Conservation (phyloP, 129 eudicot species). For the Gnaphalium uliginosum region DNA sequence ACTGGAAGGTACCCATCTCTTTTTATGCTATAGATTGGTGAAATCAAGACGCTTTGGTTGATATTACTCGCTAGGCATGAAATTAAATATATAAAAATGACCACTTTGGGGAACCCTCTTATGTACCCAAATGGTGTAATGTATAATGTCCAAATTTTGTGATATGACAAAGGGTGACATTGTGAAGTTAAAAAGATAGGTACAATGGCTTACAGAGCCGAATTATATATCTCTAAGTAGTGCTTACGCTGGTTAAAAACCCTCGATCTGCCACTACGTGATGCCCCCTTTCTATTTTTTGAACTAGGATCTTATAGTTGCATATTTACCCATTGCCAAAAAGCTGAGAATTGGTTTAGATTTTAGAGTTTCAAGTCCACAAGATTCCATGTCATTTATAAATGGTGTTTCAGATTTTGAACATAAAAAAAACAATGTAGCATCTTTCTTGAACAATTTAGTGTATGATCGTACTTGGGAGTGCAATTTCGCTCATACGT, state of each 20-base stretch:
- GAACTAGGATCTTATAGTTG: too few species aligned
- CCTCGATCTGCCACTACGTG: neutral
- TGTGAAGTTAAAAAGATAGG: neutral
- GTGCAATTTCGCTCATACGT: neutral
- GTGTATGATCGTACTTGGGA: neutral
- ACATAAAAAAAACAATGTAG: too few species aligned
- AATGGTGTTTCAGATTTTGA: too few species aligned
- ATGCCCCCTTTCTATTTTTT: neutral
- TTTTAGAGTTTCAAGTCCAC: neutral
- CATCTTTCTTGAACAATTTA: neutral
- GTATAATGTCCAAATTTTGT: too few species aligned
- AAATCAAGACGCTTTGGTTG: neutral
- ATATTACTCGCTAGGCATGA: neutral
- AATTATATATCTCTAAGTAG: neutral
- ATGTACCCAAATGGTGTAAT: neutral
- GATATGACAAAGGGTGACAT: too few species aligned
- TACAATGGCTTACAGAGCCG: neutral
- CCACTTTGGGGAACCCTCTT: neutral
- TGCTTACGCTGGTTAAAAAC: neutral
- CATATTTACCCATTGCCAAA: too few species aligned
- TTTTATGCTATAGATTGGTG: neutral
- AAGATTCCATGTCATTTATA: too few species aligned
- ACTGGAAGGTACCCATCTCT: slow-evolving; percentile 80
- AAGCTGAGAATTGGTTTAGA: neutral
- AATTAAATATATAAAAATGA: neutral